phyloP scores from a whole-genome alignment of 495 filamentous ascomycete genomes.

The Ascodesmis nigricans region DNA sequence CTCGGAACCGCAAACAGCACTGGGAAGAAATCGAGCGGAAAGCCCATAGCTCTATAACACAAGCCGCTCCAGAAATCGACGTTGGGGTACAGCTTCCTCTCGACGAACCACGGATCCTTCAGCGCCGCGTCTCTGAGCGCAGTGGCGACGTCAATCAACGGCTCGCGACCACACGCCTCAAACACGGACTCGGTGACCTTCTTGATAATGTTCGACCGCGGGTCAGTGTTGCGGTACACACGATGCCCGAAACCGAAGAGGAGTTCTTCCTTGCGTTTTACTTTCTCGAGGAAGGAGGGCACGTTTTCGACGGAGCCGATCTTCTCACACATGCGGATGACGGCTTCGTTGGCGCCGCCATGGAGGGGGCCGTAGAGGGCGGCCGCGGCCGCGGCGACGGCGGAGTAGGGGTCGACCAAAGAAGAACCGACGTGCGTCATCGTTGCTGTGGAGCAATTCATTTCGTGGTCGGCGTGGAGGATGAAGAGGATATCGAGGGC shows the following conservation, averaged over 20 bases:
- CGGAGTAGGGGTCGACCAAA: slow-evolving; percentile 27
- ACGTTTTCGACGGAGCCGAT: slow-evolving; percentile 29
- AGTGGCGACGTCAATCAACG: slow-evolving; percentile 29
- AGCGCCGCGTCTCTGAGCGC: slow-evolving; percentile 30
- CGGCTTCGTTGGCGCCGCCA: slow-evolving; percentile 36
- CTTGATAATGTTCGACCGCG: slow-evolving; percentile 28
- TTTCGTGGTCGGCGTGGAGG: slow-evolving; percentile 31
- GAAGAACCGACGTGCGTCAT: slow-evolving; percentile 30
- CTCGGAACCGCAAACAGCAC: slow-evolving; percentile 25
- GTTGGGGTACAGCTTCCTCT: slow-evolving; percentile 30
- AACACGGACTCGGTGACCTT: slow-evolving; percentile 27
- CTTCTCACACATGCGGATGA: slow-evolving; percentile 28
- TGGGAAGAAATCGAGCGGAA: slow-evolving; percentile 25
- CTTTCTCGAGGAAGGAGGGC: slow-evolving; percentile 27
- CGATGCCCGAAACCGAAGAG: slow-evolving; percentile 41
- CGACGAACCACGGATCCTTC: slow-evolving; percentile 31
- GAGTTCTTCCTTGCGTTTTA: slow-evolving; percentile 31
- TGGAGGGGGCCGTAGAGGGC: slow-evolving; percentile 36
- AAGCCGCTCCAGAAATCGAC: slow-evolving; percentile 37
- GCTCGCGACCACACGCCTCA: slow-evolving; percentile 23
- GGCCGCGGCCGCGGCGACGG: slow-evolving; percentile 28
- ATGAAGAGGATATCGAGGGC: slow-evolving; percentile 27
- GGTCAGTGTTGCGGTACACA: slow-evolving; percentile 33
- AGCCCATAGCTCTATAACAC: slow-evolving; percentile 33
- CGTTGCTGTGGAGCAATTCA: slow-evolving; percentile 32